Evolutionary conservation across 805 yeast species (phyloP).

Genomic region (Starmerella stigmatis): DNA sequence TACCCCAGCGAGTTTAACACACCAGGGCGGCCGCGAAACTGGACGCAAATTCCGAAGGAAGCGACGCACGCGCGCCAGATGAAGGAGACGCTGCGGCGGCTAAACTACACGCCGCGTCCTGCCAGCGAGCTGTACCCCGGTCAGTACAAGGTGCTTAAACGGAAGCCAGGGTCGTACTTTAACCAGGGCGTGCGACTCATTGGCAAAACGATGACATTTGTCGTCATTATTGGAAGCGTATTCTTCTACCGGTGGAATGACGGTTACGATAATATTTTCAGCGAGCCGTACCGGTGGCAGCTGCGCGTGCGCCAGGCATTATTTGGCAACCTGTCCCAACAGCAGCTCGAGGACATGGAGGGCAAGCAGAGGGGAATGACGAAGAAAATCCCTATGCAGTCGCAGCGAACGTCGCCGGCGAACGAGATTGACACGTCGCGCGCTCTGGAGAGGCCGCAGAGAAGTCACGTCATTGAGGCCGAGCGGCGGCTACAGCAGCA

Average conservation of each 20-base stretch:
- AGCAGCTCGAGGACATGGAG: constrained; percentile 55
- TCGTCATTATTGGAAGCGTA: constrained; percentile 46
- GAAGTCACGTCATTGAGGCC: constrained; percentile 64
- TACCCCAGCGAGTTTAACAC: constrained; percentile 71
- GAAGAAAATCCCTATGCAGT: constrained; percentile 16
- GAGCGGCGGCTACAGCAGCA: constrained; percentile 57
- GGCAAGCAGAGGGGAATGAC: constrained; percentile 30
- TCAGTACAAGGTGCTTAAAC: constrained; percentile 58
- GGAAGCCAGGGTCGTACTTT: constrained; percentile 46
- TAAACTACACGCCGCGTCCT: constrained; percentile 73
- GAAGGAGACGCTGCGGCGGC: constrained; percentile 59
- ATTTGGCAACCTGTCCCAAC: constrained; percentile 39
- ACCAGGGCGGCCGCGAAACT: constrained; percentile 51
- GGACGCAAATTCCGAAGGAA: constrained; percentile 50
- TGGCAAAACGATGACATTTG: constrained; percentile 41
- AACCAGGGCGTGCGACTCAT: constrained; percentile 52
- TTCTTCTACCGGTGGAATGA: constrained; percentile 81
- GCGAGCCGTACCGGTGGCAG: constrained; percentile 54
- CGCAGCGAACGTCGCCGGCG: constrained; percentile 21
- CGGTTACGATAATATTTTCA: constrained; percentile 64
- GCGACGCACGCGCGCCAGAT: constrained; percentile 59
- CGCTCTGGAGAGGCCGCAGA: constrained; percentile 57
- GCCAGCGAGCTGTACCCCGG: constrained; percentile 65
- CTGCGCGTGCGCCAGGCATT: constrained; percentile 45
- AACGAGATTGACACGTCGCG: constrained; percentile 34